Evolutionary conservation across 2,329 filamentous ascomycete species (phyloP), one percentile per base, ranked within the genome.

Genomic region (Emergomyces orientalis): DNA sequence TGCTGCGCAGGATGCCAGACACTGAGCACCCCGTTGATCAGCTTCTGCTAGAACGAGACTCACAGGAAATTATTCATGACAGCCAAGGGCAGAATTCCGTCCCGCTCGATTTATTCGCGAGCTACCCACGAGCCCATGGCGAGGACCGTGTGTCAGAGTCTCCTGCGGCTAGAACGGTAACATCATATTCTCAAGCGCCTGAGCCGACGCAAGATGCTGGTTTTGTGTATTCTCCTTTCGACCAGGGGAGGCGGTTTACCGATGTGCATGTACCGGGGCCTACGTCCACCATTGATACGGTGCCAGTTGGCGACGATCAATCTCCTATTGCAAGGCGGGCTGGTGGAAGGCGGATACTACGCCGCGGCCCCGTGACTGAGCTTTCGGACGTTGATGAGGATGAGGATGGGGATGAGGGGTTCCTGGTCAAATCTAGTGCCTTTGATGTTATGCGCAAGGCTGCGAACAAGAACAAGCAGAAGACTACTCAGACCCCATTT

Each of bases 201-300:
- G 88, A 92, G 63, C 85, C 87, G 0, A 94, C 90, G 1, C 91
- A 96, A 72, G 92, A 96, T 72, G 82, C 78, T 22, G 91, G 91
- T 0, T 90, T 94, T 67, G 83, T 87, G 49, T 79, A 87, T 62
- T 87, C 86, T 63, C 89, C 89, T 0, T 90, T 90, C 52, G 81
- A 90, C 58, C 86, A 84, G 64, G 79, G 82, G 63, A 77, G 74
- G 63, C 81, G 88, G 57, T 91, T 90, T 73, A 70, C 86, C 60
- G 82, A 85, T 37, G 77, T 83, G n/a, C 22, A 49, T 14, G 47
- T 22, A 49, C 47, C 2, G 11, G 47, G 25, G 0, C 86, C 88
- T 1, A 75, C 79, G 17, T 90, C 89, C 0, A 93, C 89, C 0
- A 77, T 87, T 0, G 88, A 89, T 25, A 94, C 90, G 0, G 80